phyloP scores from a whole-genome alignment of 441 rosid species.

The Kokia cookei region DNA sequence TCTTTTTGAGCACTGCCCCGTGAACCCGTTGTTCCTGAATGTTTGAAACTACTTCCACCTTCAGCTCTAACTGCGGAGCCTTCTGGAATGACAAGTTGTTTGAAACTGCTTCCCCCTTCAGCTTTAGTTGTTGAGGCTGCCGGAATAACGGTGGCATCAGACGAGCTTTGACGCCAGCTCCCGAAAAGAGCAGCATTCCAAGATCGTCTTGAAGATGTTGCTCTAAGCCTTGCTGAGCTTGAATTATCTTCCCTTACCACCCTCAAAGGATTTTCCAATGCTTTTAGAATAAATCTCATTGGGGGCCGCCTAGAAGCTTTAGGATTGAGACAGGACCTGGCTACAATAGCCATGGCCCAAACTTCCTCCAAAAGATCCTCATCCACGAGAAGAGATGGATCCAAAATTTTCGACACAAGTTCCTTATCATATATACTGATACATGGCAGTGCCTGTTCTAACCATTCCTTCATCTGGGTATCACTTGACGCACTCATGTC shows the following conservation, averaged over 20 bases:
- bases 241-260: slow-evolving; percentile 78
- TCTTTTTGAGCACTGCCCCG: slow-evolving; percentile 53
- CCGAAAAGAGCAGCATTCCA: slow-evolving; percentile 90
- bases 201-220: slow-evolving; percentile 78
- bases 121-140: slow-evolving; percentile 23
- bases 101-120: slow-evolving; percentile 51
- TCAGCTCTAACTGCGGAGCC: slow-evolving; percentile 29
- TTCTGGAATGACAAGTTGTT: slow-evolving; percentile 31
- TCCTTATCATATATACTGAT: slow-evolving; percentile 87
- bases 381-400: slow-evolving; percentile 82
- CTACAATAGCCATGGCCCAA: slow-evolving; percentile 97
- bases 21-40: slow-evolving; percentile 65
- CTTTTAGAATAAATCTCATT: slow-evolving; percentile 86
- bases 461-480: slow-evolving; percentile 49
- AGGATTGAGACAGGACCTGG: slow-evolving; percentile 90
- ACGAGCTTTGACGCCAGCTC: slow-evolving; percentile 82
- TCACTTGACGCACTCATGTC: slow-evolving; percentile 69
- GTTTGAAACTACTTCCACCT: slow-evolving; percentile 50
- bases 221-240: slow-evolving; percentile 63
- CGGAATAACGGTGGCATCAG: slow-evolving; percentile 44
- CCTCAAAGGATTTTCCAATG: slow-evolving; percentile 85
- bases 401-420: slow-evolving; percentile 78
- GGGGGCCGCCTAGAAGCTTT: slow-evolving; percentile 87
- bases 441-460: slow-evolving; percentile 66
- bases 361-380: slow-evolving; percentile 97